Conservation (phyloP, 2,329 filamentous ascomycete species). For the Aphanoascus verrucosus region DNA sequence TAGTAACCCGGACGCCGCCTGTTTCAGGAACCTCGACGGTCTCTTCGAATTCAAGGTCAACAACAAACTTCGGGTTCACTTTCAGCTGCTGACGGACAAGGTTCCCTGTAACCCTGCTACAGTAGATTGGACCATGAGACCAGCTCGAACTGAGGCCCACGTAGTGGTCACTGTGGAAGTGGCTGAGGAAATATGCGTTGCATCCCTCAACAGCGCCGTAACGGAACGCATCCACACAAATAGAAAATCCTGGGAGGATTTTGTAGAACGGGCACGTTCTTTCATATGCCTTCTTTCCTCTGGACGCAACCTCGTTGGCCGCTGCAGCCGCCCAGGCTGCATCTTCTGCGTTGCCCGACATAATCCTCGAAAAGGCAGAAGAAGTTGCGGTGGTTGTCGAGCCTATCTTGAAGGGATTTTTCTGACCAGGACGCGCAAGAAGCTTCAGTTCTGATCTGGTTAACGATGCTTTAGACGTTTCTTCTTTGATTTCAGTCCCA, state of each 20-base stretch:
- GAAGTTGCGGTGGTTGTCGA: slow-evolving; percentile 29
- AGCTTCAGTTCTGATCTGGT: slow-evolving; percentile 57
- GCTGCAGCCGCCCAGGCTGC: slow-evolving; percentile 81
- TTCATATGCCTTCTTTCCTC: slow-evolving; percentile 76
- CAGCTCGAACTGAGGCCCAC: slow-evolving; percentile 79
- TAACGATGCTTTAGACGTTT: slow-evolving; percentile 14
- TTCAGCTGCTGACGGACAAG: slow-evolving; percentile 75
- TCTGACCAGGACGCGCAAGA: slow-evolving; percentile 66
- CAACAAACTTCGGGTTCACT: slow-evolving; percentile 75
- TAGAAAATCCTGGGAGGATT: slow-evolving; percentile 83
- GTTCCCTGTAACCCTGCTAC: slow-evolving; percentile 83
- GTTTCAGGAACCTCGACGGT: slow-evolving; percentile 70
- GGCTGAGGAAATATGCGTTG: slow-evolving; percentile 89
- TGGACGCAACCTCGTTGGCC: slow-evolving; percentile 62
- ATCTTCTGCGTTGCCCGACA: slow-evolving; percentile 86
- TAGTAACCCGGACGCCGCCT: slow-evolving; percentile 73
- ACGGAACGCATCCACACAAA: slow-evolving; percentile 90
- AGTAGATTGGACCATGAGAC: slow-evolving; percentile 92
- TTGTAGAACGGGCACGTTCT: slow-evolving; percentile 98
- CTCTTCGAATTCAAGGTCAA: slow-evolving; percentile 75
- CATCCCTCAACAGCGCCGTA: slow-evolving; percentile 90
- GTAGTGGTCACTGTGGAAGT: slow-evolving; percentile 98
- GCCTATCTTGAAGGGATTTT: slow-evolving; percentile 59
- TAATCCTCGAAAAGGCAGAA: slow-evolving; percentile 84
- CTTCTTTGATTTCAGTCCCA: slow-evolving; percentile 18